These are phyloP conservation scores for Metschnikowia lachancei DNA, from an alignment of 805 yeast genomes.

Conservation along the genomic window DNA sequence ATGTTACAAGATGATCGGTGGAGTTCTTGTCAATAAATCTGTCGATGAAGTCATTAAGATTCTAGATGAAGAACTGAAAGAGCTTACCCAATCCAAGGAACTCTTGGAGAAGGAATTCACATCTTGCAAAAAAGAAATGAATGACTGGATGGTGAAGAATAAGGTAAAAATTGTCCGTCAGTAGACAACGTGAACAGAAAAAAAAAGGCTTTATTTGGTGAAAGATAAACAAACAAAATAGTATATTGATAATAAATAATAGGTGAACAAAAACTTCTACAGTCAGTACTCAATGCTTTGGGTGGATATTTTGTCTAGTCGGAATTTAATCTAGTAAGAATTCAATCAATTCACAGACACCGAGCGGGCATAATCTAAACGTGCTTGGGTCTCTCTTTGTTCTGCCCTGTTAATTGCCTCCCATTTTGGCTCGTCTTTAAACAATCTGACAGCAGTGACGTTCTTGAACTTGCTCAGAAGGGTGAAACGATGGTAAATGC, in stretches of 20 bases:
- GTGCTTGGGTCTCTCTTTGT: slow-evolving; percentile 32
- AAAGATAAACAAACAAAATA: not conserved
- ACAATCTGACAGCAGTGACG: slow-evolving; percentile 77
- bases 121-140: slow-evolving; percentile 32
- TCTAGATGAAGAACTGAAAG: slow-evolving; percentile 48
- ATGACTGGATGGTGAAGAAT: slow-evolving; percentile 40
- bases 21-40: slow-evolving; percentile 79
- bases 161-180: slow-evolving; percentile 42
- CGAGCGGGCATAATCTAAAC: slow-evolving; percentile 32
- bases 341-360: slow-evolving; percentile 24
- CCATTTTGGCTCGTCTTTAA: slow-evolving; percentile 97
- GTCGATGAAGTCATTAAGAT: slow-evolving; percentile 74
- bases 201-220: not conserved
- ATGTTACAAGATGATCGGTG: slow-evolving; percentile 92
- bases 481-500: slow-evolving; percentile 92
- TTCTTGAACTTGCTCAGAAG: slow-evolving; percentile 54
- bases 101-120: slow-evolving; percentile 28
- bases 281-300: no score
- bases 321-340: no score
- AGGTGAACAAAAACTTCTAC: not conserved
- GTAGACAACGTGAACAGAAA: slow-evolving; percentile 1
- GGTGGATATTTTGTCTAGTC: no score
- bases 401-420: slow-evolving; percentile 72
- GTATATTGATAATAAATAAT: slow-evolving; percentile 3
- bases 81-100: slow-evolving; percentile 20